Evolutionary conservation across 1,284 basidiomycete species (phyloP), one percentile per base, ranked within the genome.

Genomic region (Gymnopus androsaceus): DNA sequence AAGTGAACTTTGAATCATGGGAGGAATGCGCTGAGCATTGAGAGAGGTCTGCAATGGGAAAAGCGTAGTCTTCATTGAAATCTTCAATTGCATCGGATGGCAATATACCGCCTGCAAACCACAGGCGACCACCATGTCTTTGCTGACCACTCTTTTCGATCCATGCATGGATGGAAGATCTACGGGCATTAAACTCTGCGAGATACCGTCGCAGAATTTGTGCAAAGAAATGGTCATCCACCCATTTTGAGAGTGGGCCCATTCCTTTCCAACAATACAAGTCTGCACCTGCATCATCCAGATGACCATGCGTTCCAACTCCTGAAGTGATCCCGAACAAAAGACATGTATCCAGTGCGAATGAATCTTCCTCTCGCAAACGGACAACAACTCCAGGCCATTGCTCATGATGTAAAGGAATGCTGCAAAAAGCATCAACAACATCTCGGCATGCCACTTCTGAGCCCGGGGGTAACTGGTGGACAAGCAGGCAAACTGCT

Each of bases 141-240:
- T 54, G 56, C 12, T 46, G 27, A 0, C 69, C 64, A 11, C 59
- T 46, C 0, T 4, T 3, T 0, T 9, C 2, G 21, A 69, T 69
- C 3, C 57, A 33, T 0, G 25, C 2, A 0, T 46, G 21, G 54
- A 59, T 62, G 1, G 45, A 3, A 0, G 6, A 5, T 0, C 65
- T 47, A 0, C 25, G 2, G 0, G 17, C 2, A 44, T 74, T 75
- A 58, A 68, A 72, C 1, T 59, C 41, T 0, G 40, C 4, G 0
- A 71, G 49, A 44, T 60, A 36, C 1, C 55, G 14, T 0, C 41
- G 19, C 1, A 21, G 61, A 2, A 77, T 64, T 0, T 67, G 57
- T 1, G 76, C 34, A 59, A 77, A 77, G 0, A 74, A 4, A 21
- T 75, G 71, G 49, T 78, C 69, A 51, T 79, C 76, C 0, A 78